Base-by-base conservation (phyloP, 371 early-diverging fungal genomes). In the Dinochytrium kinnereticum region DNA sequence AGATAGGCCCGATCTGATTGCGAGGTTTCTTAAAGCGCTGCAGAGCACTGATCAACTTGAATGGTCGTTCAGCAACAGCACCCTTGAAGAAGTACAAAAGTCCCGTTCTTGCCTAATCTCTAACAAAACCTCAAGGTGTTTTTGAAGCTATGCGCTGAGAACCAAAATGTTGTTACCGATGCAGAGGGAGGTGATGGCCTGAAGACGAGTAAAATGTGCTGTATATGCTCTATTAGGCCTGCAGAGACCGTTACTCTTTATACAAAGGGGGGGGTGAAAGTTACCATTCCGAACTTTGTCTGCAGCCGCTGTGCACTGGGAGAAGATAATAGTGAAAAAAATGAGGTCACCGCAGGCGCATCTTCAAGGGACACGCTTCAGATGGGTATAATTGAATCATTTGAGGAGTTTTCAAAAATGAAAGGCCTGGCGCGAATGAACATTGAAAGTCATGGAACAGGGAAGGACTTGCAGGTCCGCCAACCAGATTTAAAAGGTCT, bases 31-130 rank as follows among this genome's bases (percentile, higher is more conserved):
- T 17, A 68, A 68, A n/a, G 68, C 70, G 1, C 59, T 79, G 44
- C 59, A 69, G 26, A 40, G 66, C 17, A 73, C 72, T 33, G 59
- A 53, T 30, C 2, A 15, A 17, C 19, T 79, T 67, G 80, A 79
- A 17, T 79, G 80, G 80, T 70, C 73, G n/a, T 71, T 79, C 44
- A 59, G 68, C 19, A 79, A 76, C 53, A 74, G 74, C 37, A 76
- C 80, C 5, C 68, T 79, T n/a, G 80, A 79, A 51, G 77, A 79
- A 72, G 44, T 44, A 44, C 19, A 44, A 44, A 44, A 13, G 7
- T 44, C 13, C 19, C 44, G 44, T 44, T 44, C 19, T 44, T 44
- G 7, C 44, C 19, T 19, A 44, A 19, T 44, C 44, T 7, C 44
- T 44, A 13, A 44, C 19, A 44, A 44, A 13, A 19, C 19, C 19